phyloP scores from a whole-genome alignment of 306 rosid species.

The Mimosa bimucronata region DNA sequence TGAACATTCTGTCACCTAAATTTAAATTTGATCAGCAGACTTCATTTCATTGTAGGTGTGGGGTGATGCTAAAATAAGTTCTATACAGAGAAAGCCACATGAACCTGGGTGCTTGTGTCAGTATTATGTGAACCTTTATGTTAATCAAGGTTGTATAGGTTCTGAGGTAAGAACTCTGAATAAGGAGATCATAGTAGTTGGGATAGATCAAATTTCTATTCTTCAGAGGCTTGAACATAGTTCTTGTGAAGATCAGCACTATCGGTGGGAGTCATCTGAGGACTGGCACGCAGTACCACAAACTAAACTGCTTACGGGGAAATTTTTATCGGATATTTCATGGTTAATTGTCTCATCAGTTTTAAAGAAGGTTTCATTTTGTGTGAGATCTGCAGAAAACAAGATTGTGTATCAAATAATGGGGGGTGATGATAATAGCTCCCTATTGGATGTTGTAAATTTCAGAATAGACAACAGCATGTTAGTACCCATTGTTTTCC shows the following conservation, averaged over 20 bases:
- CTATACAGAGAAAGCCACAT: constrained; percentile 82
- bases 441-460: constrained; percentile 47
- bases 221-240: constrained; percentile 64
- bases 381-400: constrained; percentile 61
- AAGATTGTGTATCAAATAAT: constrained; percentile 75
- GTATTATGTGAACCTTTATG: constrained; percentile 71
- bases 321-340: constrained; percentile 68
- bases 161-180: constrained; percentile 63
- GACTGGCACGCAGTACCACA: constrained; percentile 63
- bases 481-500: constrained; percentile 52
- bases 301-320: constrained; percentile 74
- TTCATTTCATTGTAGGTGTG: constrained; percentile 54
- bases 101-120: constrained; percentile 68
- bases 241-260: constrained; percentile 57
- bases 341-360: constrained; percentile 76
- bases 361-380: constrained; percentile 60
- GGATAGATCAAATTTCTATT: constrained; percentile 63
- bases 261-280: constrained; percentile 78
- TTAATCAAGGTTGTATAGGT: constrained; percentile 80
- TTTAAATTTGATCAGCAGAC: background rate
- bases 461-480: constrained; percentile 58
- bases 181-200: constrained; percentile 60
- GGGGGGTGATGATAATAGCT: constrained; percentile 37
- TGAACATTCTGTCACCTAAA: background rate
- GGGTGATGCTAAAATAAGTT: constrained; percentile 89